Base-by-base conservation (phyloP, 2,329 filamentous ascomycete species). In the Ophiostoma sp. region DNA sequence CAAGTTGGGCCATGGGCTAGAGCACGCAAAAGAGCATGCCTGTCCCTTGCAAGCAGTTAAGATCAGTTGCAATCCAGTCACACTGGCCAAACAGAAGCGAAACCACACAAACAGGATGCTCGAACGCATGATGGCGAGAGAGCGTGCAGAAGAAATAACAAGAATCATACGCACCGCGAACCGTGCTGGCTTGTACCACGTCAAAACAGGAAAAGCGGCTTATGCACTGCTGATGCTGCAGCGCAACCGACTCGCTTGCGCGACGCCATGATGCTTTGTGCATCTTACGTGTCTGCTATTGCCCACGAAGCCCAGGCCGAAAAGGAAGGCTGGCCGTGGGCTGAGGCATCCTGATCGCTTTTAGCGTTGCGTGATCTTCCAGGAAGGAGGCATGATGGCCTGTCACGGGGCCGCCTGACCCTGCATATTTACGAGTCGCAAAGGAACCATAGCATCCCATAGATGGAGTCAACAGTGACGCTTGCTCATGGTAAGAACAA, bases 131-230 rank as follows among this genome's bases (percentile, higher is more conserved):
- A 27, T 27, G 27, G 27, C 27, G 27, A 27, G 27, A 27, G 27
- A 27, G 27, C 27, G 27, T 27, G 27, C 27, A 27, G 27, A 27
- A 27, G 27, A 27, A 27, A 27, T 27, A 27, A 27, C 27, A 27
- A 27, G 27, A 27, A 27, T 27, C 27, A 27, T 27, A 27, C 27
- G 27, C 27, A 27, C 27, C 27, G 27, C 27, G 27, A 27, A 27
- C 27, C 27, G 27, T 27, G 27, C 27, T 27, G 27, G 27, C 27
- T 62, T 68, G 67, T 64, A 36, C 64, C 14, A 68, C 67, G 38
- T 63, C 64, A 66, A 63, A 68, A 68, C 67, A 42, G 68, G 58
- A 62, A 67, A 60, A 36, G 65, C 18, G 11, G 18, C 49, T 55
- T 9, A 55, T 55, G 49, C 49, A 27, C 49, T 52, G 47, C 47